Evolutionary conservation across 2,329 filamentous ascomycete species (phyloP).

Genomic region (Xylariaceae sp.): DNA sequence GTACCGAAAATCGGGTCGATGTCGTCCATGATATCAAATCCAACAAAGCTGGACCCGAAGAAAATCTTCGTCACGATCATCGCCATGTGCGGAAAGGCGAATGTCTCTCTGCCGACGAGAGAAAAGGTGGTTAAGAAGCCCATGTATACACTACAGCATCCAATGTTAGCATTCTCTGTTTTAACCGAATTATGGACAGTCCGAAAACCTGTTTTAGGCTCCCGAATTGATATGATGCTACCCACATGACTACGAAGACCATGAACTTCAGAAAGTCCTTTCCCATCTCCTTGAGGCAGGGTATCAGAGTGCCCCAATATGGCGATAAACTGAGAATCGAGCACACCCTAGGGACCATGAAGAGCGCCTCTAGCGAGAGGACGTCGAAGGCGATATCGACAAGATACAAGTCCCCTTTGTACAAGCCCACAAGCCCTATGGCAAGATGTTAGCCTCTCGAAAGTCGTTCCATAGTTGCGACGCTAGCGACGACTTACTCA

Average conservation of each 20-base stretch:
- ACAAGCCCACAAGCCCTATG: slow-evolving; percentile 68
- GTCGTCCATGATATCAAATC: slow-evolving; percentile 68
- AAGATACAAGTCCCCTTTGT: slow-evolving; percentile 60
- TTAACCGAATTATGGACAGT: no score
- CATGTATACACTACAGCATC: slow-evolving; percentile 61
- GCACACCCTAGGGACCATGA: slow-evolving; percentile 87
- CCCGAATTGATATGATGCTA: neutral
- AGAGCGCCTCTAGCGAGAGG: slow-evolving; percentile 83
- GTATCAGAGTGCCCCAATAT: slow-evolving; percentile 88
- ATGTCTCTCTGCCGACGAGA: slow-evolving; percentile 71
- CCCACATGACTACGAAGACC: slow-evolving; percentile 70
- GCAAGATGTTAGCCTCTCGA: slow-evolving; percentile 20
- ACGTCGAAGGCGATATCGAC: slow-evolving; percentile 85
- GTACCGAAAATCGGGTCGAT: slow-evolving; percentile 59
- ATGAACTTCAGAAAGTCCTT: slow-evolving; percentile 80
- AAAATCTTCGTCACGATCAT: slow-evolving; percentile 81
- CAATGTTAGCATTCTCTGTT: no score
- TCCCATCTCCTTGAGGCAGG: slow-evolving; percentile 91
- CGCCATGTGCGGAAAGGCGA: slow-evolving; percentile 68
- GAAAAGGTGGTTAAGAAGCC: slow-evolving; percentile 89
- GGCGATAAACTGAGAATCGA: slow-evolving; percentile 84
- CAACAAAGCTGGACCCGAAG: slow-evolving; percentile 75
- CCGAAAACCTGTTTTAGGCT: no score
- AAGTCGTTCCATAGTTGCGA: neutral
- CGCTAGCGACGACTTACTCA: slow-evolving; percentile 60